Evolutionary conservation across 805 yeast species (phyloP), one percentile per base, ranked within the genome.

Genomic region (Lachancea sp.): DNA sequence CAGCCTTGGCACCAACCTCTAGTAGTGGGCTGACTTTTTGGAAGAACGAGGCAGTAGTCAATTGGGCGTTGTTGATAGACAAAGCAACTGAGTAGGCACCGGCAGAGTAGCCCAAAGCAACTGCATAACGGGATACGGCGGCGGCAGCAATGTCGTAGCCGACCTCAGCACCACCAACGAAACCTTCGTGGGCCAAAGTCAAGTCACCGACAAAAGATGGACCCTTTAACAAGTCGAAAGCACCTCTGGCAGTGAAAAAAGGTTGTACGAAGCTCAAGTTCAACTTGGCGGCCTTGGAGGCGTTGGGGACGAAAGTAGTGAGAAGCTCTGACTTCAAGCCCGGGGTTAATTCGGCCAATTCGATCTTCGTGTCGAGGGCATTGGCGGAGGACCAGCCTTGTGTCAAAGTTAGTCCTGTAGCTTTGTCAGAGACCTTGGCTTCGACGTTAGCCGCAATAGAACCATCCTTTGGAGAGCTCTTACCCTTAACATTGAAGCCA

Each of bases 301-400:
- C 87, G 61, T 71, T 74, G 65, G 98, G 98, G 50, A 85, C 77
- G 63, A 84, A 83, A 37, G 85, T 73, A 51, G 97, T 85, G 64
- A 83, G 80, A 61, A 92, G 72, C 70, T 89, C 96, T 55, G 92
- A 82, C 74, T 88, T 90, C 60, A 92, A 77, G 57, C 97, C 97
- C 57, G 95, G 95, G 47, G 96, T 83, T 69, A 90, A 77, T 68
- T 89, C 95, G 45, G 81, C 75, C 59, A 92, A 76, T 74, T 90
- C 97, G 56, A 92, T 75, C 77, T 87, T 90, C 72, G 97, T 85
- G 74, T 78, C 83, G 63, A 92, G 73, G 51, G 83, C 76, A 69
- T 90, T 90, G 67, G 94, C 82, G 57, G 95, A 86, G 72, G 89
- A 82, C 96, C 97, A 89, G 63, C 96, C 96, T 75, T 92, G 97